phyloP scores from a whole-genome alignment of 2,329 filamentous ascomycete genomes.

The Xylariaceae sp. region DNA sequence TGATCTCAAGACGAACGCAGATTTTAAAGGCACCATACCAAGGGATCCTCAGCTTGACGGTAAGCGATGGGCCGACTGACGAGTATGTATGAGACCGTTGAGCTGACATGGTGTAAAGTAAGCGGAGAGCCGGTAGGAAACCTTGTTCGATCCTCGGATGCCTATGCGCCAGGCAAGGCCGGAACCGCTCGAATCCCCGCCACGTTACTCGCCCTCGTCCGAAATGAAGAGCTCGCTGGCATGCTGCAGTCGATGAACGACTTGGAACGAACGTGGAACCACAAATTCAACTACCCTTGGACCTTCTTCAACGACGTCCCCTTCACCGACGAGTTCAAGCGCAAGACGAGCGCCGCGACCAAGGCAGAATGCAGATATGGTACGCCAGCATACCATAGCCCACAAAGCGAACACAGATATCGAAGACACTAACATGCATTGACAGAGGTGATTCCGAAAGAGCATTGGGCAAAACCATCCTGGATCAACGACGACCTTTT shows the following conservation, averaged over 20 bases:
- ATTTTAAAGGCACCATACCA: constrained; percentile 44
- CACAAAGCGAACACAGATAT: background rate
- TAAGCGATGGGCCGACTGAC: constrained; percentile 41
- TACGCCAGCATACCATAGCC: constrained; percentile 34
- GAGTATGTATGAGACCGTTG: background rate
- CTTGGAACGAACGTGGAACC: constrained; percentile 91
- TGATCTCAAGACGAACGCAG: constrained; percentile 36
- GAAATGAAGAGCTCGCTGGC: constrained; percentile 81
- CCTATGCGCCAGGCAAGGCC: constrained; percentile 72
- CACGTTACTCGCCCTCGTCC: constrained; percentile 84
- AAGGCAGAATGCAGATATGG: constrained; percentile 86
- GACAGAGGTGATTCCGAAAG: constrained; percentile 83
- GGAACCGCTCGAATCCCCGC: constrained; percentile 86
- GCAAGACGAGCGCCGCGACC: constrained; percentile 71
- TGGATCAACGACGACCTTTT: constrained; percentile 93
- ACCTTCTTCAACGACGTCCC: constrained; percentile 97
- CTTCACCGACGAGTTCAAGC: constrained; percentile 91
- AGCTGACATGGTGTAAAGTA: constrained; percentile 45
- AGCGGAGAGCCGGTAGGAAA: constrained; percentile 79
- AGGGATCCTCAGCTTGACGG: constrained; percentile 84
- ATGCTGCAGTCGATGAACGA: constrained; percentile 88
- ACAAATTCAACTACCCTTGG: constrained; percentile 99
- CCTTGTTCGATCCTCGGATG: constrained; percentile 68
- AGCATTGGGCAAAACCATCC: constrained; percentile 86
- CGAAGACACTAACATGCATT: constrained; percentile 24